A percentile compares a stretch with the other conserved stretches of the same genome.
phyloP scores from a whole-genome alignment of 192 early-diverging fungal genomes.

The Phycomyces blakesleeanus region DNA sequence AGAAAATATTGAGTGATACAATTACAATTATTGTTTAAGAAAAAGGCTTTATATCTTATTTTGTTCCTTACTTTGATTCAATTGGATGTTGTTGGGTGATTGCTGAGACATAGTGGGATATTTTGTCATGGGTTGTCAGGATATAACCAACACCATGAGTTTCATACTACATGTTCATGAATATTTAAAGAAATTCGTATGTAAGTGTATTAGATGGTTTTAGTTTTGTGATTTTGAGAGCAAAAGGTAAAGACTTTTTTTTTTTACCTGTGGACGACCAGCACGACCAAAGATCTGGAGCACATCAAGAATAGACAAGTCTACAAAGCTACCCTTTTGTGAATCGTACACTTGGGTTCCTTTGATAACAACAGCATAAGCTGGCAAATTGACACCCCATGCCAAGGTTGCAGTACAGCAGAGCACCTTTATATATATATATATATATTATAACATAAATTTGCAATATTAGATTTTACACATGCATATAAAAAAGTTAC shows the following conservation, averaged over 20 bases:
- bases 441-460: no score
- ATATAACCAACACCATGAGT: conserved; percentile 91
- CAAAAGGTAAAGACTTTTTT: no score
- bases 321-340: conserved; percentile 89
- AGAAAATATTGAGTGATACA: neutral
- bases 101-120: conserved; percentile 87
- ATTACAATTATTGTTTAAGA: neutral
- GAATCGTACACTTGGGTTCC: conserved; percentile 95
- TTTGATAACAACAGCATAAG: conserved; percentile 97
- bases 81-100: conserved; percentile 98
- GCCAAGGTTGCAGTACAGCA: conserved; percentile 98
- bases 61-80: conserved; percentile 66
- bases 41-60: neutral
- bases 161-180: conserved; percentile 85
- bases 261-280: conserved; percentile 78
- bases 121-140: conserved; percentile 89
- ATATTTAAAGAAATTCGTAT: no score
- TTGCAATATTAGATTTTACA: no score
- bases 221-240: no score
- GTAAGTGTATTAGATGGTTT: no score
- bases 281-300: conserved; percentile 99
- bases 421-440: no score
- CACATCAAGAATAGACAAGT: conserved; percentile 97
- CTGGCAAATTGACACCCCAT: conserved; percentile 99
- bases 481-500: no score